Evolutionary conservation across 441 rosid species (phyloP), one percentile per base, ranked within the genome.

Genomic region (Populus tomentosa): DNA sequence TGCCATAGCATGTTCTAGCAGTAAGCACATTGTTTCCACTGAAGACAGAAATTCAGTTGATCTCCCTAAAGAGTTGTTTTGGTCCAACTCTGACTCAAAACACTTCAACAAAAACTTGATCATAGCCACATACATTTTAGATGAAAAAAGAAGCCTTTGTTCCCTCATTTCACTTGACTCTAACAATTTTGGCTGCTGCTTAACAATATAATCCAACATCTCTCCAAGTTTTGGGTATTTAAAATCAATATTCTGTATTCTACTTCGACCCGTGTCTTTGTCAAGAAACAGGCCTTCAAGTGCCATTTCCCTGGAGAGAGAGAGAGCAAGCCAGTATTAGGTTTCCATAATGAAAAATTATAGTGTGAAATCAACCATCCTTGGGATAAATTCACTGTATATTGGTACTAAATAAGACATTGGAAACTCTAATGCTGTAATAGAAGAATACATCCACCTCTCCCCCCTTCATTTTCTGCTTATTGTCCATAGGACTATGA

Each of bases 1-100:
- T 82, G 94, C 90, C 94, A 96, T 82, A 73, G 96, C 87, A 88
- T 96, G 98, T 85, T 94, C 99, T 76, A 96, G 83, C 80, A 96
- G 85, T 82, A 84, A 80, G 85, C 94, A 96, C 90, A 92, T 77
- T 63, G 79, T 91, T 84, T 86, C 88, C 64, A 89, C 93, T 2
- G 96, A 85, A 77, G 89, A 83, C 73, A 87, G 78, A 83, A 89
- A 88, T 70, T 92, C 94, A 64, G 88, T 72, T 74, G 94, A 89
- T 76, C 79, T 80, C 77, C 82, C 92, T 78, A 82, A 77, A 69
- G 85, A 71, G 78, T 84, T 88, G 87, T 80, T 83, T 82, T 78
- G 85, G 83, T 82, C 92, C 84, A 91, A 82, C 81, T 94, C 94
- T 73, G 88, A 83, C 88, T 92, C 94, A 81, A 96, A 94, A 86